Conservation (phyloP, 768 basidiomycete species). For the Sistotremastrum niveocremeum region DNA sequence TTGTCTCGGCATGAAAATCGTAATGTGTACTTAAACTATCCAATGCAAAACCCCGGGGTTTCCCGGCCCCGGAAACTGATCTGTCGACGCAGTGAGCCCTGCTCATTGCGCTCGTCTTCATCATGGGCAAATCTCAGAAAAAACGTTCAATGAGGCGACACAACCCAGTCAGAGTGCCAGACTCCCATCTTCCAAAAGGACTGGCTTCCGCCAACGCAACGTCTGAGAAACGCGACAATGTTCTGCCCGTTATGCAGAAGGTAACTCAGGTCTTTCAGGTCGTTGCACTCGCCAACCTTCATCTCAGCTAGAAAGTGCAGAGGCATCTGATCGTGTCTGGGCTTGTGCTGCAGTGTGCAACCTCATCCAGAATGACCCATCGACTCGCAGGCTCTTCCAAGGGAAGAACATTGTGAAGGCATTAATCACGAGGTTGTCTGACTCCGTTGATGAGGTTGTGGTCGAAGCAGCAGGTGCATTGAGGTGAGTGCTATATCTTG, state of each 20-base stretch:
- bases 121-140: slow-evolving; percentile 92
- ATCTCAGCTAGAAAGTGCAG: slow-evolving; percentile 57
- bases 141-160: slow-evolving; percentile 74
- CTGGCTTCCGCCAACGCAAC: slow-evolving; percentile 59
- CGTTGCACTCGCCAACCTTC: neutral
- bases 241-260: slow-evolving; percentile 85
- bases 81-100: too few species aligned
- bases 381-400: slow-evolving; percentile 78
- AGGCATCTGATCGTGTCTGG: slow-evolving; percentile 80
- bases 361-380: slow-evolving; percentile 89
- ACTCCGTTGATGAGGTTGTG: slow-evolving; percentile 81
- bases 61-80: too few species aligned
- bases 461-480: slow-evolving; percentile 82
- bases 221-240: slow-evolving; percentile 62
- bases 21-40: too few species aligned
- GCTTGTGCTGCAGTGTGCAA: slow-evolving; percentile 95
- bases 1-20: too few species aligned
- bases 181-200: slow-evolving; percentile 79
- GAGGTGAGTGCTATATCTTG: slow-evolving; percentile 36
- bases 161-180: slow-evolving; percentile 89
- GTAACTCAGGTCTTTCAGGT: slow-evolving; percentile 24
- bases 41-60: too few species aligned
- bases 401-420: slow-evolving; percentile 83
- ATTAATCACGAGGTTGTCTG: slow-evolving; percentile 76
- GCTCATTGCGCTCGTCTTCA: slow-evolving; percentile 3